These are phyloP conservation scores for Boletus patriciae DNA, from an alignment of 768 basidiomycete species.

Conservation along the genomic window DNA sequence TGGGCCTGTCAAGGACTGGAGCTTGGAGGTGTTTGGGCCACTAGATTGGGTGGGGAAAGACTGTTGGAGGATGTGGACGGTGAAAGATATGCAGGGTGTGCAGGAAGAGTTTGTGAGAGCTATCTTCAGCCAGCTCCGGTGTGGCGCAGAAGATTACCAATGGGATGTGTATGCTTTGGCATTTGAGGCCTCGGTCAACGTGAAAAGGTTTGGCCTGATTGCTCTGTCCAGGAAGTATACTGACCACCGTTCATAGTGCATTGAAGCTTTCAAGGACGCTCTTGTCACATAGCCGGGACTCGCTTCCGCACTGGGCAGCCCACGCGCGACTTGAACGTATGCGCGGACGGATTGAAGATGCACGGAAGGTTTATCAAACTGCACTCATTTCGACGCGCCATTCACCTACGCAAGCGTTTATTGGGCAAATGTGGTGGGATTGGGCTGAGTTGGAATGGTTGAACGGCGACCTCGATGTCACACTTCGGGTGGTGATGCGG, in stretches of 20 bases:
- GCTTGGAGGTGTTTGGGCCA: slow-evolving; percentile 49
- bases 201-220: slow-evolving; percentile 51
- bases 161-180: slow-evolving; percentile 70
- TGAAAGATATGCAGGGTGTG: slow-evolving; percentile 50
- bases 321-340: slow-evolving; percentile 73
- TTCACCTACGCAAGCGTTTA: slow-evolving; percentile 34
- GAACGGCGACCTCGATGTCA: slow-evolving; percentile 46
- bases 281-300: slow-evolving; percentile 55
- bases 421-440: slow-evolving; percentile 68
- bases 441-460: slow-evolving; percentile 89
- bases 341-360: slow-evolving; percentile 63
- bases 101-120: slow-evolving; percentile 52
- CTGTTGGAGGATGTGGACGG: slow-evolving; percentile 44
- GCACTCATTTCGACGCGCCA: slow-evolving; percentile 52
- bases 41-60: slow-evolving; percentile 46
- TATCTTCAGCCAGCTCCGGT: slow-evolving; percentile 58
- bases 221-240: background rate
- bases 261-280: slow-evolving; percentile 65
- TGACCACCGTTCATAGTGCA: slow-evolving; percentile 46
- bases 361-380: slow-evolving; percentile 75
- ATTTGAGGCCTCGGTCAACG: slow-evolving; percentile 60
- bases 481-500: slow-evolving; percentile 53
- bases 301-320: slow-evolving; percentile 66
- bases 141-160: slow-evolving; percentile 47
- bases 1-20: slow-evolving; percentile 71